Base-by-base conservation (phyloP, 768 basidiomycete genomes). In the Auricularia sp. region DNA sequence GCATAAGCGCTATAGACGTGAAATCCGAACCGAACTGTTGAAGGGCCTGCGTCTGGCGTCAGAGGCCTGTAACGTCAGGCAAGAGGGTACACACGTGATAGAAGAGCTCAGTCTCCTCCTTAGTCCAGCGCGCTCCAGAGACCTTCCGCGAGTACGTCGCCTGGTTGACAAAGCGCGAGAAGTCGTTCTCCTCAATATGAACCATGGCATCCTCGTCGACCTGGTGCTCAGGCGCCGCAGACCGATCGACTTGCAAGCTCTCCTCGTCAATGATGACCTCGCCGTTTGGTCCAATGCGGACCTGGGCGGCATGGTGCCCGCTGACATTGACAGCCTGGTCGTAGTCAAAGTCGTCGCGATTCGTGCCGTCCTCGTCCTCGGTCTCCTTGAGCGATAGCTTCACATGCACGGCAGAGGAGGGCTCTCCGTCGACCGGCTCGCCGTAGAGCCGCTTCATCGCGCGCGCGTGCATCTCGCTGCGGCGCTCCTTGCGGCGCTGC, bases 11-110 rank as follows among this genome's bases (percentile, higher is more conserved):
- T 66, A 96, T 93, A 51, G 95, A 81, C 72, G 95, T 93, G 70
- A 95, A 96, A 69, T 95, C 93, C 73, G 93, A 90, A 36, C 92
- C 92, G 68, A 92, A 93, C 71, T 93, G 92, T 3, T 86, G 81
- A 36, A 95, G 77, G n/a, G 90, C 91, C 93, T 95, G 59, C 47
- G 47, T 29, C 44, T 16, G 2, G 43, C 47, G 33, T 23, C 42
- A 14, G n/a, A 1, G 33, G 5, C 11, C 10, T 11, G 39, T 7
- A n/a, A n/a, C 61, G 14, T 47, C 36, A 58, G 36, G 8, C 29
- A 2, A 11, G 33, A 53, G 2, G 34, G 23, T 8, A n/a, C 87
- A 69, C 70, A 93, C 93, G 65, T 92, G 81, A 72, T 85, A 96
- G 72, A 96, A 96, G 21, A 87, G 73, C 64, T 93, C 92, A 0